Percentiles rank a stretch among this genome's conserved stretches.
These are phyloP conservation scores for Herpetomonas tarakana DNA, from an alignment of 208 protist species.

Conservation along the genomic window DNA sequence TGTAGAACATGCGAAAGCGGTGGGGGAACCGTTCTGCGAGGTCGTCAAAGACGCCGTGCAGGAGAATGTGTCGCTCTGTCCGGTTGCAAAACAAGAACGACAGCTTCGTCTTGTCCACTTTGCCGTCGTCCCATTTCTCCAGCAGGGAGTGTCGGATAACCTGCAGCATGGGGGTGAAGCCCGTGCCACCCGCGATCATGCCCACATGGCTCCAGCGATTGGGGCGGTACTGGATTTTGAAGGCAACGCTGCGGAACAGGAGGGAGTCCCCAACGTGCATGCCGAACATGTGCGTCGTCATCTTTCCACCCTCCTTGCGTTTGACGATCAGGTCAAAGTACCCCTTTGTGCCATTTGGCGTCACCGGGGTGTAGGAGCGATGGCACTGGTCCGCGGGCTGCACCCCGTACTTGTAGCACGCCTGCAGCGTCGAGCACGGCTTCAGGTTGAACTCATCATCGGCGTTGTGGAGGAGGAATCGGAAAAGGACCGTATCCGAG, in stretches of 20 bases:
- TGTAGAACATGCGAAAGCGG: conserved; percentile 90
- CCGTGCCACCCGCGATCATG: conserved; percentile 92
- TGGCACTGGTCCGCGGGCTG: conserved; percentile 81
- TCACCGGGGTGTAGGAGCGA: conserved; percentile 91
- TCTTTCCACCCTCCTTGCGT: conserved; percentile 63
- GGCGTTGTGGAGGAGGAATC: conserved; percentile 69
- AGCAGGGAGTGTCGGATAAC: conserved; percentile 80
- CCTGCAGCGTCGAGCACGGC: conserved; percentile 84
- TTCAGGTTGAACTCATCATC: conserved; percentile 85
- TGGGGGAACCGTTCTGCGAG: conserved; percentile 56
- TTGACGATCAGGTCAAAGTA: conserved; percentile 92
- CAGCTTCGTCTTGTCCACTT: conserved; percentile 83
- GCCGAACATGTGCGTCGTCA: conserved; percentile 87
- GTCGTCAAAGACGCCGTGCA: conserved; percentile 85
- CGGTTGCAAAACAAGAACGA: conserved; percentile 92
- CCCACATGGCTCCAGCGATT: conserved; percentile 87
- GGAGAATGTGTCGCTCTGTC: conserved; percentile 92
- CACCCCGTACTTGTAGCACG: conserved; percentile 87
- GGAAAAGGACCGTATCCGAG: conserved; percentile 83
- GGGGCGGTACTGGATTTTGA: conserved; percentile 85
- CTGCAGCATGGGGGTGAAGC: conserved; percentile 94
- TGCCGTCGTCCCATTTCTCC: conserved; percentile 56
- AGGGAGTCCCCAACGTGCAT: conserved; percentile 87
- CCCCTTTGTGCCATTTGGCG: conserved; percentile 77
- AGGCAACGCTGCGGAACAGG: conserved; percentile 73